These are phyloP conservation scores for Trichoderma koningiopsis DNA, from an alignment of 2,329 filamentous ascomycete genomes.

Conservation along the genomic window DNA sequence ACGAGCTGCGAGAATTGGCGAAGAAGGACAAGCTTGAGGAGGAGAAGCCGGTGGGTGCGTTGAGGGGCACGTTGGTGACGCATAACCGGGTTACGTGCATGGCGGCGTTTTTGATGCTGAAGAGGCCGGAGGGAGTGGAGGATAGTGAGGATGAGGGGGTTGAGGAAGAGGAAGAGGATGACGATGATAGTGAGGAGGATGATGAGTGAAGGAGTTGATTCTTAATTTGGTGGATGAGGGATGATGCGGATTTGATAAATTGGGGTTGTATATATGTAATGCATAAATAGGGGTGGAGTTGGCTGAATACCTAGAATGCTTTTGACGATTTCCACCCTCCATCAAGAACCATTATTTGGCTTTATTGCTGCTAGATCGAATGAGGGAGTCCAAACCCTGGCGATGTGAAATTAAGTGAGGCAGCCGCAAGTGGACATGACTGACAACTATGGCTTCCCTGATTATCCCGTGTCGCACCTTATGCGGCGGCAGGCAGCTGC, in stretches of 20 bases:
- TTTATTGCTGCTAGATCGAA: too few species aligned
- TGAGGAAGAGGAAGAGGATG: conserved; percentile 45
- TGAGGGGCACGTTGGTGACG: conserved; percentile 80
- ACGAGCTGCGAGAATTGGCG: conserved; percentile 43
- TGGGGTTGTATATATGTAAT: not conserved
- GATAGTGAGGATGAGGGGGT: conserved; percentile 58
- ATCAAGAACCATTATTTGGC: too few species aligned
- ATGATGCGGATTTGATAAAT: not conserved
- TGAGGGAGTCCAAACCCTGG: not conserved
- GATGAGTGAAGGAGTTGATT: conserved; percentile 27
- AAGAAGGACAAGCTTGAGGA: conserved; percentile 30
- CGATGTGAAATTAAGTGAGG: not conserved
- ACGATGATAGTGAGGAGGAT: conserved; percentile 38
- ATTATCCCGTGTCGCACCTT: too few species aligned
- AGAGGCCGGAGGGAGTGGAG: conserved; percentile 61
- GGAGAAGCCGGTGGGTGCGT: conserved; percentile 55
- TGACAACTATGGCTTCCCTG: not conserved
- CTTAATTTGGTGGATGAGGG: not conserved
- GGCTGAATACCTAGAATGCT: not conserved
- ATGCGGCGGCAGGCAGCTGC: too few species aligned
- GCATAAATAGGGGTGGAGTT: not conserved
- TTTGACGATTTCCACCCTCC: too few species aligned
- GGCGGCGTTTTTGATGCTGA: conserved; percentile 81
- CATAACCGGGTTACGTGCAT: conserved; percentile 88
- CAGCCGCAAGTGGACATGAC: not conserved